Conservation (phyloP, 495 filamentous ascomycete species). For the Aspergillus hancockii region DNA sequence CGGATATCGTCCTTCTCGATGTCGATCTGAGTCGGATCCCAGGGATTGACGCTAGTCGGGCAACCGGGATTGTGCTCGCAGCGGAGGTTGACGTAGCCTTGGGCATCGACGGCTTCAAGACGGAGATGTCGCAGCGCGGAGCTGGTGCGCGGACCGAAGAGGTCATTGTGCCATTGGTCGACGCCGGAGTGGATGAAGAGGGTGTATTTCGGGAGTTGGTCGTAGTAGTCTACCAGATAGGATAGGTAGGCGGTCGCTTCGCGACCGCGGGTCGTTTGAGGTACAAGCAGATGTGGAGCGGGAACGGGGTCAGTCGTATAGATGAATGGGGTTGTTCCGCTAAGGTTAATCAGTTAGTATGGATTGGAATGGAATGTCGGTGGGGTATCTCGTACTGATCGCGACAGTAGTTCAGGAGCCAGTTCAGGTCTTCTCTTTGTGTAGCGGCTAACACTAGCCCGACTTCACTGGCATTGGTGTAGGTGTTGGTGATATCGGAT, state of each 20-base stretch:
- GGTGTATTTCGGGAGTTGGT: constrained; percentile 36
- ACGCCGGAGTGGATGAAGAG: constrained; percentile 43
- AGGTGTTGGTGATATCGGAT: constrained; percentile 19
- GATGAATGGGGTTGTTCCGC: constrained; percentile 35
- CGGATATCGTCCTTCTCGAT: constrained; percentile 39
- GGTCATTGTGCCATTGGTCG: constrained; percentile 48
- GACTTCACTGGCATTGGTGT: constrained; percentile 18
- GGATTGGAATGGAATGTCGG: not conserved
- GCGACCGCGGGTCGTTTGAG: constrained; percentile 37
- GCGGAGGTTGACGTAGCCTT: constrained; percentile 46
- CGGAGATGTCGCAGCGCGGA: constrained; percentile 33
- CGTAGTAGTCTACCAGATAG: constrained; percentile 41
- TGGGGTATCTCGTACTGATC: constrained; percentile 22
- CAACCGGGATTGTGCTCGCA: constrained; percentile 41
- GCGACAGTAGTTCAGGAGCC: constrained; percentile 27
- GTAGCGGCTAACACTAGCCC: constrained; percentile 31
- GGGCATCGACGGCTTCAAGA: constrained; percentile 36
- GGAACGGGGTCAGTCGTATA: constrained; percentile 37
- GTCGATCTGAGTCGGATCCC: constrained; percentile 32
- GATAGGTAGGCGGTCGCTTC: constrained; percentile 45
- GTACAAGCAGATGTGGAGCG: constrained; percentile 30
- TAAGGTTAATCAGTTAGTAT: constrained; percentile 9
- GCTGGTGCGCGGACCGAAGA: constrained; percentile 37
- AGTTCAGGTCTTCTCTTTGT: constrained; percentile 26
- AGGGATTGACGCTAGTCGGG: constrained; percentile 33